A percentile compares a stretch with the other conserved stretches of the same genome.
These are phyloP conservation scores for Scytalidium lignicola DNA, from an alignment of 2,329 filamentous ascomycete genomes.

Conservation along the genomic window DNA sequence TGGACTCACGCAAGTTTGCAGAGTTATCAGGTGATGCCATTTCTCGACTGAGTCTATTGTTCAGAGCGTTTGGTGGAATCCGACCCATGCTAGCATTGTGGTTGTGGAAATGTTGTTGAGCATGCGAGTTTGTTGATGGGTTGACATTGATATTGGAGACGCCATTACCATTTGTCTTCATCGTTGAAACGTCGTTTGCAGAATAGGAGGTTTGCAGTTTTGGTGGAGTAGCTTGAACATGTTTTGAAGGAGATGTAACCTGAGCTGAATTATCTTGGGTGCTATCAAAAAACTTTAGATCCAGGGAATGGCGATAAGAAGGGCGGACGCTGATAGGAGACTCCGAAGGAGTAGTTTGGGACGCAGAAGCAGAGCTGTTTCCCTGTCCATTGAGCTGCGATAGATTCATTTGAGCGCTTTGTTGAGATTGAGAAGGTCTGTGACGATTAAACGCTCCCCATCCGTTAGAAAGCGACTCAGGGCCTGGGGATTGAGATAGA, in stretches of 20 bases:
- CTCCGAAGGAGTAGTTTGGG: constrained; percentile 35
- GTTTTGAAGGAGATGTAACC: constrained; percentile 38
- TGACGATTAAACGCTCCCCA: constrained; percentile 28
- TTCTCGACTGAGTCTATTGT: constrained; percentile 69
- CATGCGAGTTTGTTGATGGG: constrained; percentile 48
- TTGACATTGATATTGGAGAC: constrained; percentile 17
- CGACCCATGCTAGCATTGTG: constrained; percentile 80
- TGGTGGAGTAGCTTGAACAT: constrained; percentile 57
- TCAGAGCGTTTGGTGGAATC: constrained; percentile 62
- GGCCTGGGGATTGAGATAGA: constrained; percentile 59
- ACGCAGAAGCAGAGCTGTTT: constrained; percentile 28
- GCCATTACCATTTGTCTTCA: constrained; percentile 51
- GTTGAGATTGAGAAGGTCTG: constrained; percentile 34
- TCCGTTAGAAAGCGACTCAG: constrained; percentile 39
- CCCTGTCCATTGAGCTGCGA: constrained; percentile 25
- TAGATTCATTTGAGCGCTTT: constrained; percentile 36
- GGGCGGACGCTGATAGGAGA: constrained; percentile 43
- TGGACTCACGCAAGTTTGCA: constrained; percentile 34
- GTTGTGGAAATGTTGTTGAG: constrained; percentile 56
- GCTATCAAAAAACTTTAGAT: constrained; percentile 41
- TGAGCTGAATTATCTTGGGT: constrained; percentile 19
- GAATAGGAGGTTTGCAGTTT: constrained; percentile 88
- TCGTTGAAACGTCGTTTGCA: constrained; percentile 79
- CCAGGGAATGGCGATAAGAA: constrained; percentile 53
- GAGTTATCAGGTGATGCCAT: constrained; percentile 34